Evolutionary conservation across 257 asterid species (phyloP), one percentile per base, ranked within the genome.

Genomic region (Solanum stenotomum): DNA sequence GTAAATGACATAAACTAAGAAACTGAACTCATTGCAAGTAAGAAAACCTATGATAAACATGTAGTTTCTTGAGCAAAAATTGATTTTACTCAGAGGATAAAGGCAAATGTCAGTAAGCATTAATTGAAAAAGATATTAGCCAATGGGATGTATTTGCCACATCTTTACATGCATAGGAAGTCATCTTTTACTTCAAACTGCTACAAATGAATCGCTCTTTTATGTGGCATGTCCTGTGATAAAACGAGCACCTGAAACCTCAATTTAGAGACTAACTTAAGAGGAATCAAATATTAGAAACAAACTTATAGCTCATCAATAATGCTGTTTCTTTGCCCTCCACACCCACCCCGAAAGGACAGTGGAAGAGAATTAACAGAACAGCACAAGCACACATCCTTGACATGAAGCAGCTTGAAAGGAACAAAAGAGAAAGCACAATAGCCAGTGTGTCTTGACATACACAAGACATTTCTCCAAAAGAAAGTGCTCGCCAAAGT

Each of bases 401-500:
- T 81, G 83, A 61, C 88, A 20, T 49, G 59, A 65, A 68, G 12
- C 70, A 86, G 74, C 75, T 33, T 34, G 59, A 27, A 37, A 38
- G 29, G 78, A 87, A 77, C 65, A 87, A 46, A 31, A 4, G 13
- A 29, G 20, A 85, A 11, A 75, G 49, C 67, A 78, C 22, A 59
- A 56, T 20, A 52, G 75, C 18, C 83, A 85, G 42, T 77, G 79
- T 87, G 88, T 86, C 29, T 67, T 70, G 89, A 88, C 97, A 68
- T 95, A 95, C 98, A 93, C 86, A 77, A 86, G 90, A 88, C 98
- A 95, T 88, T 89, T 92, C 86, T 92, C 92, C 87, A 89, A 91
- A 87, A 87, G 84, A 87, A 95, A 95, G 91, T 93, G 93, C 92
- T 95, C 97, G 72, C 97, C 98, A 74, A 95, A 95, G 92, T 95